Evolutionary conservation across 2,329 filamentous ascomycete species (phyloP).

Genomic region (Fusarium setosum): DNA sequence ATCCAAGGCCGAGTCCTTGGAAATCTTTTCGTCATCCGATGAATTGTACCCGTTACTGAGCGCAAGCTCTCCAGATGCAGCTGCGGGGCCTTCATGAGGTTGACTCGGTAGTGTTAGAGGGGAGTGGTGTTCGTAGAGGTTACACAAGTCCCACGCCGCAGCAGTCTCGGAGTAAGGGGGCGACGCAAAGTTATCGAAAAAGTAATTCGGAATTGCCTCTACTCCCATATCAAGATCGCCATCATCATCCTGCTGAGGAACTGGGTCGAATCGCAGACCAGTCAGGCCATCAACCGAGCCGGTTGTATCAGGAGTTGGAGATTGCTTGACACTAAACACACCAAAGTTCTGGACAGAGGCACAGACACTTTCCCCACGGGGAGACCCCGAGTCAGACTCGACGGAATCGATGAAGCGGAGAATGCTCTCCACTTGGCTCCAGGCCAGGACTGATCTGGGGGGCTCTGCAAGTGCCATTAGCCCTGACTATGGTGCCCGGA

Average conservation of each 20-base stretch:
- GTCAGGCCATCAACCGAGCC: background rate
- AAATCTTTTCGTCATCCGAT: background rate
- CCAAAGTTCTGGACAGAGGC: constrained; percentile 20
- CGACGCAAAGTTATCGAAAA: constrained; percentile 6
- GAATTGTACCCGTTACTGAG: background rate
- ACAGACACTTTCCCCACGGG: constrained; percentile 1
- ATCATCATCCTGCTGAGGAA: background rate
- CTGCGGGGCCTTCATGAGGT: background rate
- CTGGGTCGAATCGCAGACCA: background rate
- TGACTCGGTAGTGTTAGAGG: background rate
- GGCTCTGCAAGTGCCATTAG: constrained; percentile 3
- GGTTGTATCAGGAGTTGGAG: background rate
- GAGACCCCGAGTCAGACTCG: background rate
- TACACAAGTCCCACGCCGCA: constrained; percentile 22
- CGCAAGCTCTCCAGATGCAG: background rate
- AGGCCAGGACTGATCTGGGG: constrained; percentile 10
- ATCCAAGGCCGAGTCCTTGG: background rate
- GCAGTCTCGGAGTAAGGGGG: constrained; percentile 19
- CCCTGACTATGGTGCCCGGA: background rate
- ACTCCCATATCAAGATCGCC: background rate
- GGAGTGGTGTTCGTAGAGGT: background rate
- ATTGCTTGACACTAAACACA: constrained; percentile 7
- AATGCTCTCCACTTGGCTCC: constrained; percentile 25
- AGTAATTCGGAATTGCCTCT: background rate
- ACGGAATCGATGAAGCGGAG: constrained; percentile 18